Base-by-base conservation (phyloP, 2,329 filamentous ascomycete genomes). In the Arachnomyces sp. region DNA sequence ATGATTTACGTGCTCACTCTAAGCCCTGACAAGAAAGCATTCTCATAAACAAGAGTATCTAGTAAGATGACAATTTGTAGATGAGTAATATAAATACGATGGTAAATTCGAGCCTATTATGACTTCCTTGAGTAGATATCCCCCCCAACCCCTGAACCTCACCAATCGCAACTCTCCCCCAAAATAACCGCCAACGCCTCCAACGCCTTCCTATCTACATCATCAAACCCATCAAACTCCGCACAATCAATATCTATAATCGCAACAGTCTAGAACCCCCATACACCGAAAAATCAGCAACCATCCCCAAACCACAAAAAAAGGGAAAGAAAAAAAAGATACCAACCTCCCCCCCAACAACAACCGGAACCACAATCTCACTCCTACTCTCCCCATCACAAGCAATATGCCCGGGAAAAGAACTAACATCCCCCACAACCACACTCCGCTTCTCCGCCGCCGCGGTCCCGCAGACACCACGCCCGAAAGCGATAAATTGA, bases 181-280 rank as follows among this genome's bases (percentile, higher is more conserved):
- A 72, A 42, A 35, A 71, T 44, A 11, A 47, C 47, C 0, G 67
- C 67, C 40, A 72, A 49, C 17, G 52, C 47, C 51, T 69, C 66
- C 15, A 72, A 50, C 36, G 62, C 62, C 38, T 62, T 57, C 45
- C 58, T 57, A 51, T 72, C 68, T 9, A 57, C 56, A 2, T 67
- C 61, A 44, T 71, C 65, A 46, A 72, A 72, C 12, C 64, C 68
- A 5, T 51, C 46, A 11, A 61, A 51, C 39, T 62, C 59, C 15
- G 64, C 53, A 51, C 68, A 72, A 44, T 72, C 68, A 18, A 72
- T 54, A 46, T 72, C 68, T 36, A 72, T 69, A 40, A 72, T 65
- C 12, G 65, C 68, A 28, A 72, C 62, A 6, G 67, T 66, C 66
- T 68, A 45, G 21, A 7, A n/a, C n/a, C n/a, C n/a, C n/a, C n/a